These are phyloP conservation scores for Elsinoe australis DNA, from an alignment of 2,329 filamentous ascomycete genomes.

Conservation along the genomic window DNA sequence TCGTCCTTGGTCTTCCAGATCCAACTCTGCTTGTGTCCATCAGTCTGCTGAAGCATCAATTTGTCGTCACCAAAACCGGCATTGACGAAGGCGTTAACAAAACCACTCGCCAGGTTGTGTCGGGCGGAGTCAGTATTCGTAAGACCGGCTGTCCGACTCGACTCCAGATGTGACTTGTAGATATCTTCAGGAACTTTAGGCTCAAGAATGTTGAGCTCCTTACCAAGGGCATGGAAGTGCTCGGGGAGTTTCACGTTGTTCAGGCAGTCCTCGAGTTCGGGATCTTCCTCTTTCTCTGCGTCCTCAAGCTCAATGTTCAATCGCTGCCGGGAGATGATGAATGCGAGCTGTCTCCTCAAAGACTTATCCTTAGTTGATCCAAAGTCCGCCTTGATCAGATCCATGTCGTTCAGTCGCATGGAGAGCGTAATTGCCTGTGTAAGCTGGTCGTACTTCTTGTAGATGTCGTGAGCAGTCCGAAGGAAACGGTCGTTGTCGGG, in stretches of 20 bases:
- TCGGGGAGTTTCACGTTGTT: constrained; percentile 83
- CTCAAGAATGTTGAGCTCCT: constrained; percentile 93
- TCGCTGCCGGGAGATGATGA: constrained; percentile 83
- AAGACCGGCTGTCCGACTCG: constrained; percentile 81
- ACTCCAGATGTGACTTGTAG: constrained; percentile 98
- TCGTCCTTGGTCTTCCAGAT: constrained; percentile 99
- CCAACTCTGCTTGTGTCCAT: constrained; percentile 74
- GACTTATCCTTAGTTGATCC: constrained; percentile 70
- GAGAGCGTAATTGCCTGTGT: constrained; percentile 90
- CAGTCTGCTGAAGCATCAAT: constrained; percentile 84
- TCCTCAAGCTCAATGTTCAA: constrained; percentile 66
- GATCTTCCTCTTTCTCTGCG: constrained; percentile 59
- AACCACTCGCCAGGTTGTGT: constrained; percentile 90
- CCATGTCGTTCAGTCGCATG: constrained; percentile 79
- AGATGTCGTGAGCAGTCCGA: constrained; percentile 85
- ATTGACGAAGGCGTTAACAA: constrained; percentile 96
- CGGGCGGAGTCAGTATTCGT: constrained; percentile 92
- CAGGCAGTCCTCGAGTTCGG: constrained; percentile 71
- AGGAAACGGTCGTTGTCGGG: constrained; percentile 96
- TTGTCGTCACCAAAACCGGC: constrained; percentile 93
- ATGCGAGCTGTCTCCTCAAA: constrained; percentile 87
- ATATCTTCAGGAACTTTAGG: constrained; percentile 97
- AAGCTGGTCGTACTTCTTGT: constrained; percentile 85
- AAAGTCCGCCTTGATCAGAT: constrained; percentile 73
- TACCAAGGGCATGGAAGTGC: constrained; percentile 87